These are phyloP conservation scores for Aspergillus calidoustus DNA, from an alignment of 2,329 filamentous ascomycete species.

Conservation along the genomic window DNA sequence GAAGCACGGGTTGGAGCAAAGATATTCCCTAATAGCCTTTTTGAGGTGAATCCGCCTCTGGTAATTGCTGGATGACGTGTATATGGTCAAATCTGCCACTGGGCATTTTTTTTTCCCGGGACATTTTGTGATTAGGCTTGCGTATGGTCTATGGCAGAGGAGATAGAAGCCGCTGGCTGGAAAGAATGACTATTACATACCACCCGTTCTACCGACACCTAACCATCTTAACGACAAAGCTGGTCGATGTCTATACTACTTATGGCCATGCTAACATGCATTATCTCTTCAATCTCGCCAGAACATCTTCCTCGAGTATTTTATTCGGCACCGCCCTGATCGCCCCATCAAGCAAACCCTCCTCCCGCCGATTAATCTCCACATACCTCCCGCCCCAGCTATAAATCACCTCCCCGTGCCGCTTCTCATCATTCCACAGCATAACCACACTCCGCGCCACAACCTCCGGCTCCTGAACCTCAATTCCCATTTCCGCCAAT, in stretches of 20 bases:
- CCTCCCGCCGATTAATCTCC: conserved; percentile 58
- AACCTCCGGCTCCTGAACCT: conserved; percentile 49
- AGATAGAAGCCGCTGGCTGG: conserved; percentile 9
- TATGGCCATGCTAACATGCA: background rate
- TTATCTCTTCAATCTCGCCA: conserved; percentile 17
- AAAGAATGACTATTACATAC: conserved; percentile 14
- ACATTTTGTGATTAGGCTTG: conserved; percentile 4
- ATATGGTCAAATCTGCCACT: conserved; percentile 5
- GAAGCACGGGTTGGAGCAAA: conserved; percentile 3
- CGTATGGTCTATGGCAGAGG: conserved; percentile 8
- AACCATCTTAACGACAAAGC: background rate
- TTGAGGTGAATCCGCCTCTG: conserved; percentile 1
- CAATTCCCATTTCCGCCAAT: conserved; percentile 18
- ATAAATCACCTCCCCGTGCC: conserved; percentile 60
- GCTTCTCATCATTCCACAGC: conserved; percentile 54
- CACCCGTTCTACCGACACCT: background rate
- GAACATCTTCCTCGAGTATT: conserved; percentile 19
- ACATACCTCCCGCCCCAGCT: conserved; percentile 53
- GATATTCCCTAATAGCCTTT: background rate
- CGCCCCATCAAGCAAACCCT: conserved; percentile 22
- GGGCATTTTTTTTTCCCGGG: background rate
- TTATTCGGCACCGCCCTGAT: conserved; percentile 14
- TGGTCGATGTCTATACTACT: background rate
- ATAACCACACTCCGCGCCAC: conserved; percentile 56
- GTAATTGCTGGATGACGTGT: background rate